Evolutionary conservation across 2,329 filamentous ascomycete species (phyloP).

Genomic region (Nothophaeocryptopus gaeumannii): DNA sequence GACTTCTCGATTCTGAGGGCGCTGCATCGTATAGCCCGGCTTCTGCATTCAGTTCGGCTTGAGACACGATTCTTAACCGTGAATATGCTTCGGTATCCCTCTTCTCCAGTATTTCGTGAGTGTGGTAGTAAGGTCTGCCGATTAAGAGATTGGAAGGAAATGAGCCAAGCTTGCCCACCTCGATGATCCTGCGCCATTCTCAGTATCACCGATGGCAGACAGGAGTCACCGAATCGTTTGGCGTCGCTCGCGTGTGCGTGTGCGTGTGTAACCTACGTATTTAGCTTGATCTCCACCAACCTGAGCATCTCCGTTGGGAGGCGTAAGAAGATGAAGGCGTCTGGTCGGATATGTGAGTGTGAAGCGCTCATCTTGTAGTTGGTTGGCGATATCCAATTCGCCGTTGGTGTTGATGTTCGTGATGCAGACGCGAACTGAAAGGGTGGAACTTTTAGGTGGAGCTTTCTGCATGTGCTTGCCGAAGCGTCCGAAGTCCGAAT

Average conservation of each 20-base stretch:
- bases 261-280: constrained; percentile 57
- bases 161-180: constrained; percentile 86
- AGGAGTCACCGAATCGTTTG: constrained; percentile 30
- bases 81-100: constrained; percentile 62
- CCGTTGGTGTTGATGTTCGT: neutral
- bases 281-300: constrained; percentile 58
- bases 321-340: constrained; percentile 53
- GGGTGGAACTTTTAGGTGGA: too few relatives aligned
- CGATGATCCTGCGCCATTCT: constrained; percentile 65
- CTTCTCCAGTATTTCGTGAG: constrained; percentile 81
- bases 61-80: constrained; percentile 72
- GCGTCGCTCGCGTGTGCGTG: constrained; percentile 19
- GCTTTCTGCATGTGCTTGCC: too few relatives aligned
- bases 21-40: constrained; percentile 56
- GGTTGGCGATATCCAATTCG: neutral
- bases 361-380: constrained; percentile 30
- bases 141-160: constrained; percentile 88
- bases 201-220: constrained; percentile 30
- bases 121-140: constrained; percentile 86
- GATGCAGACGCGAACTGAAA: neutral
- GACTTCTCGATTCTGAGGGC: constrained; percentile 36
- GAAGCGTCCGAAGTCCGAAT: too few relatives aligned
- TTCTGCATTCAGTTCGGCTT: constrained; percentile 80
- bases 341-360: constrained; percentile 49
- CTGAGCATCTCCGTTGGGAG: constrained; percentile 59